Conservation (phyloP, 1,284 basidiomycete species). For the Peniophora sp. region DNA sequence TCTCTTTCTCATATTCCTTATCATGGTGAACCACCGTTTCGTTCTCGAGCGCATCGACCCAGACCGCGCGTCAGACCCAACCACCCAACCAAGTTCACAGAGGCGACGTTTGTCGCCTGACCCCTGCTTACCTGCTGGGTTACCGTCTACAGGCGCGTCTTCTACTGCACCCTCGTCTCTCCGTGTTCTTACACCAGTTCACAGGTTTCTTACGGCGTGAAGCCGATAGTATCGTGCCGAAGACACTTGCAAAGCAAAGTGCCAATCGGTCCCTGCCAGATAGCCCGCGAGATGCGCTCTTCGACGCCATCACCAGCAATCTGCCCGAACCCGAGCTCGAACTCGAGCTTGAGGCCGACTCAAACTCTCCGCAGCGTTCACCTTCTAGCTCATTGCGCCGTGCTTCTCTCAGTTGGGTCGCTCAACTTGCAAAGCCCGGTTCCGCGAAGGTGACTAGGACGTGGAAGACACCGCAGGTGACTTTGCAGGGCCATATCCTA, state of each 20-base stretch:
- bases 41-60: constrained; percentile 31
- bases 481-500: constrained; percentile 5
- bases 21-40: constrained; percentile 50
- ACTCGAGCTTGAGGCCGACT: neutral
- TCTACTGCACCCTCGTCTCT: neutral
- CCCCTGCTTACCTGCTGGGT: constrained; percentile 58
- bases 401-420: neutral
- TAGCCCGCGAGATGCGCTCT: constrained; percentile 5
- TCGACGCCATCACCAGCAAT: constrained; percentile 9
- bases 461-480: constrained; percentile 61
- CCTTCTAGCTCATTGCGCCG: neutral
- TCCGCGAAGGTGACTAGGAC: constrained; percentile 6
- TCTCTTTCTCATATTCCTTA: constrained; percentile 2
- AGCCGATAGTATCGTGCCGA: constrained; percentile 47
- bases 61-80: neutral
- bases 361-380: neutral
- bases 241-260: constrained; percentile 37
- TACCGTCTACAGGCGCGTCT: constrained; percentile 56
- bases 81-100: constrained; percentile 13
- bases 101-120: constrained; percentile 33
- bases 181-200: constrained; percentile 11
- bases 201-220: constrained; percentile 64
- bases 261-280: constrained; percentile 19
- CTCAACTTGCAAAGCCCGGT: constrained; percentile 4
- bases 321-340: constrained; percentile 4